These are phyloP conservation scores for Yamadazyma paraphyllophila DNA, from an alignment of 805 yeast genomes.

Conservation along the genomic window DNA sequence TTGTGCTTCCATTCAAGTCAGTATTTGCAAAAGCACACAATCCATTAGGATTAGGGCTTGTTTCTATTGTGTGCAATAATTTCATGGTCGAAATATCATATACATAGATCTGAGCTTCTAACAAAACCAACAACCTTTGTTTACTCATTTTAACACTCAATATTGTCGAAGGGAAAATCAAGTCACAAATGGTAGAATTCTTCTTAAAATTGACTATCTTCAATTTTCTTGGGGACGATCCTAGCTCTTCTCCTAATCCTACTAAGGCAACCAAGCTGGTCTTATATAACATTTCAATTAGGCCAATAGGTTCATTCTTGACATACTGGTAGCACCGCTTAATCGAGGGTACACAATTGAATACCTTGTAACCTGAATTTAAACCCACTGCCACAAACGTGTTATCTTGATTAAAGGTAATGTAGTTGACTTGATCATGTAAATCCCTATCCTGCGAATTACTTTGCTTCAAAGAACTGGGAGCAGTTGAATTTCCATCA, in stretches of 20 bases:
- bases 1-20: constrained; percentile 27
- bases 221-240: constrained; percentile 75
- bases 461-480: constrained; percentile 15
- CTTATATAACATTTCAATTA: constrained; percentile 86
- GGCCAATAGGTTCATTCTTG: constrained; percentile 54
- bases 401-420: constrained; percentile 83
- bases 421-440: constrained; percentile 34
- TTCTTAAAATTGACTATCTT: constrained; percentile 82
- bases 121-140: constrained; percentile 32
- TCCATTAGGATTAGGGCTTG: constrained; percentile 47
- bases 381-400: constrained; percentile 77
- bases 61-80: constrained; percentile 44
- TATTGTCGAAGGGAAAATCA: constrained; percentile 41
- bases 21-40: constrained; percentile 55
- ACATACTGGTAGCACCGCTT: constrained; percentile 32
- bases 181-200: constrained; percentile 42
- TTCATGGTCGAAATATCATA: constrained; percentile 42
- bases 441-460: constrained; percentile 10
- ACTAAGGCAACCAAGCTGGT: constrained; percentile 85
- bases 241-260: constrained; percentile 70
- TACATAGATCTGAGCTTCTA: constrained; percentile 44
- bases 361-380: constrained; percentile 64
- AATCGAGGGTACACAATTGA: constrained; percentile 61
- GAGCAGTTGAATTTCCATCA: constrained; percentile 18
- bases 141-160: constrained; percentile 38